Evolutionary conservation across 352 stramenopile species (phyloP), one percentile per base, ranked within the genome.

Genomic region (Phytophthora hybrid): DNA sequence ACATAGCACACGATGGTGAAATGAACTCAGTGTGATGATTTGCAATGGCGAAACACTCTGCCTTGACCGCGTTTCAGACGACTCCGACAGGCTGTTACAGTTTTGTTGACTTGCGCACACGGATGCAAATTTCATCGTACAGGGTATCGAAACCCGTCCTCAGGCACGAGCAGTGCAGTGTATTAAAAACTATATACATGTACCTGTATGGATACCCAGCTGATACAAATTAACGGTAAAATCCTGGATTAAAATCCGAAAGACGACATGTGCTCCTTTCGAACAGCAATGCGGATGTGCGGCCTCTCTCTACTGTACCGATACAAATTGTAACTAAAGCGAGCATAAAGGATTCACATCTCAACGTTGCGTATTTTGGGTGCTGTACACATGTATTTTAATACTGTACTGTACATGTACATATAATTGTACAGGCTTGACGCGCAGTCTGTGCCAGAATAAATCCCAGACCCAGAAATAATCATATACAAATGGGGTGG

Each of bases 11-110:
- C 51, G 51, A 29, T 57, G 46, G 18, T 46, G 37, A 46, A 46
- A 46, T 16, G 11, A 46, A 52, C 46, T 23, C n/a, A 14, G 18
- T 52, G 29, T 46, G 1, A 52, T 65, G 64, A 71, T 66, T 66
- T 66, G 55, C 11, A 29, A 16, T 19, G 7, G 19, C 55, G 64
- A 16, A 46, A 46, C 37, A 6, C 37, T 13, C 37, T 13, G 37
- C 37, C 37, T 46, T 13, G 5, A 46, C 39, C 39, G 39, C 39
- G 13, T 46, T 46, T n/a, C 39, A 46, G 39, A n/a, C 39, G 13
- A 46, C 39, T 46, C 39, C 5, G 39, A 46, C 13, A 46, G 39
- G 39, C 39, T n/a, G 39, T n/a, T 9, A 46, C 39, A 46, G 29
- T 31, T 31, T 31, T 31, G 29, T 7, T 31, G 29, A 8, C 29